Conservation (phyloP, 805 yeast species). For the Candida michaelii region DNA sequence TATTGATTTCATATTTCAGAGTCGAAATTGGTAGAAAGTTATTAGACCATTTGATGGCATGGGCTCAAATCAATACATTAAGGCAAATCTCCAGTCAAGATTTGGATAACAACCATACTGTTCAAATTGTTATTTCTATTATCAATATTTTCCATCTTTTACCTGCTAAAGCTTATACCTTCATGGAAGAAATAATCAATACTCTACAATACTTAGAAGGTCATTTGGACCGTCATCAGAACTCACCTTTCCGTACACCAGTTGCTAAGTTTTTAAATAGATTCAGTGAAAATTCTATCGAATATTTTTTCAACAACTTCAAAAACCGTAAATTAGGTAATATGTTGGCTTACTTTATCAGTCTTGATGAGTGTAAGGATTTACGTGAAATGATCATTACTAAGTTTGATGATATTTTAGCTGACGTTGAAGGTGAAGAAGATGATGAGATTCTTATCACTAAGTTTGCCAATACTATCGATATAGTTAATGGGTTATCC, state of each 20-base stretch:
- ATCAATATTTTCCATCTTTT: conserved; percentile 86
- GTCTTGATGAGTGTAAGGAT: conserved; percentile 51
- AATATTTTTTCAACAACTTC: conserved; percentile 67
- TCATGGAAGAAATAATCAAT: conserved; percentile 80
- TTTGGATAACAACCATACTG: conserved; percentile 74
- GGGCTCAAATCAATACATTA: conserved; percentile 85
- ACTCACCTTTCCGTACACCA: conserved; percentile 90
- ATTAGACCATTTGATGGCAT: conserved; percentile 89
- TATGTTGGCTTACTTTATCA: conserved; percentile 65
- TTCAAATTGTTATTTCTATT: conserved; percentile 85
- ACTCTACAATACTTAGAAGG: conserved; percentile 79
- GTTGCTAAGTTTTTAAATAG: conserved; percentile 82
- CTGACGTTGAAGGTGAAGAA: conserved; percentile 48
- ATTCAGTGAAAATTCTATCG: conserved; percentile 72
- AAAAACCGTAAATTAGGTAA: conserved; percentile 63
- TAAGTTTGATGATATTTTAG: conserved; percentile 50
- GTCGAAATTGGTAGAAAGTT: conserved; percentile 95
- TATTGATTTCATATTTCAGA: conserved; percentile 88
- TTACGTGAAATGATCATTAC: conserved; percentile 57
- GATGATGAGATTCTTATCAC: conserved; percentile 54
- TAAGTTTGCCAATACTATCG: conserved; percentile 73
- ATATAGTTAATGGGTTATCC: conserved; percentile 56
- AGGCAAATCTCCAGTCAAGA: conserved; percentile 78
- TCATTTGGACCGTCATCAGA: conserved; percentile 77
- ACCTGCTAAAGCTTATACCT: conserved; percentile 90